These are phyloP conservation scores for Allomyces macrogynus DNA, from an alignment of 192 early-diverging fungal species.

Conservation along the genomic window DNA sequence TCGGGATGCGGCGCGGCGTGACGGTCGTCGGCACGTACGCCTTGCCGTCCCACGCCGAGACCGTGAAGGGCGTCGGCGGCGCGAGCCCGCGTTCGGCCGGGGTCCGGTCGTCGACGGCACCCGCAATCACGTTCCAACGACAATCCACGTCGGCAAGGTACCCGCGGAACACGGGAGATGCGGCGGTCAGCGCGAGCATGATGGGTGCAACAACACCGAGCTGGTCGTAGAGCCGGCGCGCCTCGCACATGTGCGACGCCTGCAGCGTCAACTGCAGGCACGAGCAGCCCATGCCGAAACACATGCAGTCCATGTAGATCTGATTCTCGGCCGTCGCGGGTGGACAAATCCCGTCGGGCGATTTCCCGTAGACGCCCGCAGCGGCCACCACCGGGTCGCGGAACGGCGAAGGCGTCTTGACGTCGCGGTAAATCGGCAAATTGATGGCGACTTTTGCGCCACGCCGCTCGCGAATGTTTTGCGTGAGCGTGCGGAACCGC, in stretches of 20 bases:
- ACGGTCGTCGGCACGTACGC: background rate
- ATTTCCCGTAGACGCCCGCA: too few relatives aligned
- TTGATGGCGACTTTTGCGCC: constrained; percentile 91
- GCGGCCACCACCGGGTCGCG: constrained; percentile 25
- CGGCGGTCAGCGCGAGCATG: constrained; percentile 82
- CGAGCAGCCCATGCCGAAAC: constrained; percentile 96
- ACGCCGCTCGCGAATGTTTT: constrained; percentile 82
- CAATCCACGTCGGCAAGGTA: constrained; percentile 90
- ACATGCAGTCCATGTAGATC: constrained; percentile 98
- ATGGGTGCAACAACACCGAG: constrained; percentile 80
- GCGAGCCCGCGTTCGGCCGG: constrained; percentile 67
- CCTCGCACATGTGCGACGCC: constrained; percentile 78
- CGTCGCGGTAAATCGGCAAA: constrained; percentile 83
- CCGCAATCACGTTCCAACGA: constrained; percentile 91
- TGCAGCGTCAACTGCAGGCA: constrained; percentile 98
- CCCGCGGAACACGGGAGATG: constrained; percentile 81
- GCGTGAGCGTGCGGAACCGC: constrained; percentile 77
- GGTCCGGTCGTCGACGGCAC: constrained; percentile 81
- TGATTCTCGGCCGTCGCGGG: constrained; percentile 26
- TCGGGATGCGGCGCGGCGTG: constrained; percentile 37
- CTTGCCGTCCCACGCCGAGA: background rate
- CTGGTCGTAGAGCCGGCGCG: constrained; percentile 83
- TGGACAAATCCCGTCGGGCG: too few relatives aligned
- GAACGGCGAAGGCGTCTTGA: constrained; percentile 74
- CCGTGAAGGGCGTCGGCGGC: background rate